A percentile compares a stretch with the other conserved stretches of the same genome.
Conservation (phyloP, 2,329 filamentous ascomycete genomes). For the Ceratocystis papillata region DNA sequence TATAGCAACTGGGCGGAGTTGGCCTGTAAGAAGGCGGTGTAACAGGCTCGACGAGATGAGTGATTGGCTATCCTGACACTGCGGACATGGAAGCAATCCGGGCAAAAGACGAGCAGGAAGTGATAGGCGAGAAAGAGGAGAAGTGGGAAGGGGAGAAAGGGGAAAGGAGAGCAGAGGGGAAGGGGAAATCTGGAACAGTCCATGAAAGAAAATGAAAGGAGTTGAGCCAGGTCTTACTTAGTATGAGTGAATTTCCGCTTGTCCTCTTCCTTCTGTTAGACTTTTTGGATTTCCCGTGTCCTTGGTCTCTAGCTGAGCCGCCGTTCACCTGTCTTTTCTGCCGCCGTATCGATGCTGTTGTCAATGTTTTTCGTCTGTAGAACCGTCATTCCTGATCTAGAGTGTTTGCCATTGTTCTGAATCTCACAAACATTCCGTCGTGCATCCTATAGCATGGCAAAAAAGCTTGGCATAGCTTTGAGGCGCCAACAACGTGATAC, state of each 20-base stretch:
- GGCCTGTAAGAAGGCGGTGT: neutral
- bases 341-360: too few relatives aligned
- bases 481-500: conserved; percentile 2
- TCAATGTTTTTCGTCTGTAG: neutral
- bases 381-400: neutral
- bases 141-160: neutral
- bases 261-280: too few relatives aligned
- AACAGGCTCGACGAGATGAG: neutral
- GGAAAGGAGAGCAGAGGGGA: neutral
- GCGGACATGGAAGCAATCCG: neutral
- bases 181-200: neutral
- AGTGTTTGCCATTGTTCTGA: neutral
- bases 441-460: conserved; percentile 14
- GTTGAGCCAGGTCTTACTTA: neutral
- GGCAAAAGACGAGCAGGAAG: neutral
- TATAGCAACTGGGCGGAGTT: neutral
- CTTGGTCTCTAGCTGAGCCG: neutral
- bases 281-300: neutral
- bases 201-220: neutral
- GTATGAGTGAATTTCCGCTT: conserved; percentile 3
- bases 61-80: neutral
- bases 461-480: conserved; percentile 16
- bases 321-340: neutral
- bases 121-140: neutral
- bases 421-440: conserved; percentile 13